Percentiles rank a stretch among this genome's conserved stretches.
Evolutionary conservation across 495 filamentous ascomycete species (phyloP).

Genomic region (Neurospora sp.): DNA sequence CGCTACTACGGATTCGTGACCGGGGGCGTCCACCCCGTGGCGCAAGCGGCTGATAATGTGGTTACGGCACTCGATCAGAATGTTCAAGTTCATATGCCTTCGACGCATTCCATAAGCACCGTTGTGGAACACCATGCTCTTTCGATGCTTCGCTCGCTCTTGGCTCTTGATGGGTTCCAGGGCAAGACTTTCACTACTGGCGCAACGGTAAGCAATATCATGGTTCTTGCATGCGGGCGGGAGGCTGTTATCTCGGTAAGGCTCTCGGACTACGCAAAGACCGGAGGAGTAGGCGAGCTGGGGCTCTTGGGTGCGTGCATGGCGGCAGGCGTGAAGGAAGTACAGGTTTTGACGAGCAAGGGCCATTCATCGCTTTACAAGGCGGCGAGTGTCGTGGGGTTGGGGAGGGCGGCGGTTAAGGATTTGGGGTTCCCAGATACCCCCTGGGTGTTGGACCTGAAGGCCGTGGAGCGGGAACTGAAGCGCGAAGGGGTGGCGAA

Average conservation of each 20-base stretch:
- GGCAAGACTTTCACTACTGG: slow-evolving; percentile 80
- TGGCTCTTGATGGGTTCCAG: slow-evolving; percentile 49
- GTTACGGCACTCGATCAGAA: slow-evolving; percentile 75
- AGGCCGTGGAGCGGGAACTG: slow-evolving; percentile 41
- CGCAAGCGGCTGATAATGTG: slow-evolving; percentile 71
- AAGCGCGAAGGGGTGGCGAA: slow-evolving; percentile 42
- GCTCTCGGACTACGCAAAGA: slow-evolving; percentile 5
- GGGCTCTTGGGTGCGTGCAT: slow-evolving; percentile 61
- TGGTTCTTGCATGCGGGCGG: slow-evolving; percentile 69
- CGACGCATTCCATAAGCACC: slow-evolving; percentile 57
- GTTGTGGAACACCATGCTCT: slow-evolving; percentile 65
- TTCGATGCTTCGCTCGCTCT: slow-evolving; percentile 54
- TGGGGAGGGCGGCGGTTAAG: slow-evolving; percentile 61
- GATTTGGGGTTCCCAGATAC: slow-evolving; percentile 43
- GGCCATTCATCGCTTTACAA: slow-evolving; percentile 77
- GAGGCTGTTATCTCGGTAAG: slow-evolving; percentile 50
- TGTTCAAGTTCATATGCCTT: slow-evolving; percentile 70
- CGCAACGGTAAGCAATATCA: slow-evolving; percentile 74
- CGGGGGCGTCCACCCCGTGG: slow-evolving; percentile 71
- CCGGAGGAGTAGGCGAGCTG: slow-evolving; percentile 47
- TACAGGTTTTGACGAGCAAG: slow-evolving; percentile 71
- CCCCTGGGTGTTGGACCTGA: slow-evolving; percentile 59
- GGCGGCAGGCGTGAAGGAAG: slow-evolving; percentile 47
- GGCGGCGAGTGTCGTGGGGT: slow-evolving; percentile 68
- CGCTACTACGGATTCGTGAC: slow-evolving; percentile 85